These are phyloP conservation scores for Clathrus columnatus DNA, from an alignment of 768 basidiomycete species.

Conservation along the genomic window DNA sequence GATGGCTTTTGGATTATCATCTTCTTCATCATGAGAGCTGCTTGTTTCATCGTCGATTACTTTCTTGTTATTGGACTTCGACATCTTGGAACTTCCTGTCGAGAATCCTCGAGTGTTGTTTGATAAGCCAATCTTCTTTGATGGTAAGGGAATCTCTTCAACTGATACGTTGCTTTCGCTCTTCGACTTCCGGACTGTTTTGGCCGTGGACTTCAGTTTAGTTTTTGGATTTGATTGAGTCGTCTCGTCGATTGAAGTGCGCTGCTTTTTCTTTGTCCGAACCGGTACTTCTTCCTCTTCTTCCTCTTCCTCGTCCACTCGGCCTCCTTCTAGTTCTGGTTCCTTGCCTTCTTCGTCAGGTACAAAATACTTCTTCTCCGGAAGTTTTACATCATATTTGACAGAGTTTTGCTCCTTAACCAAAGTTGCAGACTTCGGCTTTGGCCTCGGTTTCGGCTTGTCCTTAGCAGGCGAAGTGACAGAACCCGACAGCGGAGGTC, in stretches of 20 bases:
- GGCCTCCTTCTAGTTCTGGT: background rate
- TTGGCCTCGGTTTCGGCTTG: background rate
- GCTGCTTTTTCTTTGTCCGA: background rate
- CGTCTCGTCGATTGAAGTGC: conserved; percentile 10
- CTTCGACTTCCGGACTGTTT: too few relatives aligned
- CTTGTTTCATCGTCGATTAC: too few relatives aligned
- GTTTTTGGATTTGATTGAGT: background rate
- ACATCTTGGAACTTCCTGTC: background rate
- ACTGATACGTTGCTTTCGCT: background rate
- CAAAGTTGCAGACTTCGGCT: background rate
- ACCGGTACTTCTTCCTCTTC: conserved; percentile 14
- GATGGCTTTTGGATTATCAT: too few relatives aligned
- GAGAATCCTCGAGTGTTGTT: background rate
- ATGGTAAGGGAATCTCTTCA: background rate
- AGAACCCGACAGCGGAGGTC: background rate
- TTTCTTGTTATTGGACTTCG: too few relatives aligned
- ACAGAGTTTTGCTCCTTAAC: background rate
- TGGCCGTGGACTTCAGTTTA: background rate
- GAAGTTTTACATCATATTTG: too few relatives aligned
- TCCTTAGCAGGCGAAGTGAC: background rate
- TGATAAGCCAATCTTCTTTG: background rate
- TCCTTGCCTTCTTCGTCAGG: too few relatives aligned
- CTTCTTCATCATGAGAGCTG: too few relatives aligned
- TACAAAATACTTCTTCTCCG: too few relatives aligned
- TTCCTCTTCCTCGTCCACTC: conserved; percentile 14